These are phyloP conservation scores for Trametes meyenii DNA, from an alignment of 768 basidiomycete genomes.

Conservation along the genomic window DNA sequence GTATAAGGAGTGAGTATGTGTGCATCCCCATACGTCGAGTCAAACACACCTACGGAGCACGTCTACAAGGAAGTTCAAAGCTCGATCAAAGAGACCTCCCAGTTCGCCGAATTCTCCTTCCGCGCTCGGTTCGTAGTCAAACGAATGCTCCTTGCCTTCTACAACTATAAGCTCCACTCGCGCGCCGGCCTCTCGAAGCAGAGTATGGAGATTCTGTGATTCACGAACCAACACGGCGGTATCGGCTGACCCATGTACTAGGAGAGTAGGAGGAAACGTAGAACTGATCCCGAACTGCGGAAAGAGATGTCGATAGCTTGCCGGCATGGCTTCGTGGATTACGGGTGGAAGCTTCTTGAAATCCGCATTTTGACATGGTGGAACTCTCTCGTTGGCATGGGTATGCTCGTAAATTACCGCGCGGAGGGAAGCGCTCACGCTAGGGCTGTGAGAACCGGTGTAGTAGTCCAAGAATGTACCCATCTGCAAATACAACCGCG, in stretches of 20 bases:
- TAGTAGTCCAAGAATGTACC: conserved; percentile 62
- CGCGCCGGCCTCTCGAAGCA: conserved; percentile 43
- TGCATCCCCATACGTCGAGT: no score
- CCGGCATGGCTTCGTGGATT: conserved; percentile 31
- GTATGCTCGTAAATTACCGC: background rate
- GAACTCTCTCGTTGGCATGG: background rate
- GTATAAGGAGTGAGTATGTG: no score
- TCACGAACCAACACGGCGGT: conserved; percentile 48
- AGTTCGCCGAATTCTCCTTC: conserved; percentile 42
- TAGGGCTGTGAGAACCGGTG: conserved; percentile 46
- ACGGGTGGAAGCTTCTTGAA: background rate
- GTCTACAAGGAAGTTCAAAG: conserved; percentile 29
- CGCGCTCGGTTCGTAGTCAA: conserved; percentile 52
- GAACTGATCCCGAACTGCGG: conserved; percentile 46
- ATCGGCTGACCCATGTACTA: conserved; percentile 53
- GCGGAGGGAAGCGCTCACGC: conserved; percentile 49
- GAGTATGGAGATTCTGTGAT: conserved; percentile 39
- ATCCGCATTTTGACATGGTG: background rate
- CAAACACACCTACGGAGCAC: background rate
- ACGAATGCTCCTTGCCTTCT: conserved; percentile 54
- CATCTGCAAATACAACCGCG: conserved; percentile 60
- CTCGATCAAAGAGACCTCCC: conserved; percentile 40
- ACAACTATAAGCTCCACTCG: conserved; percentile 40
- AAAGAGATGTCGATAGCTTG: conserved; percentile 41
- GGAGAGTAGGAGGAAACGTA: conserved; percentile 49